Base-by-base conservation (phyloP, 139 green algal genomes). In the Limnomonas spitsbergensis region DNA sequence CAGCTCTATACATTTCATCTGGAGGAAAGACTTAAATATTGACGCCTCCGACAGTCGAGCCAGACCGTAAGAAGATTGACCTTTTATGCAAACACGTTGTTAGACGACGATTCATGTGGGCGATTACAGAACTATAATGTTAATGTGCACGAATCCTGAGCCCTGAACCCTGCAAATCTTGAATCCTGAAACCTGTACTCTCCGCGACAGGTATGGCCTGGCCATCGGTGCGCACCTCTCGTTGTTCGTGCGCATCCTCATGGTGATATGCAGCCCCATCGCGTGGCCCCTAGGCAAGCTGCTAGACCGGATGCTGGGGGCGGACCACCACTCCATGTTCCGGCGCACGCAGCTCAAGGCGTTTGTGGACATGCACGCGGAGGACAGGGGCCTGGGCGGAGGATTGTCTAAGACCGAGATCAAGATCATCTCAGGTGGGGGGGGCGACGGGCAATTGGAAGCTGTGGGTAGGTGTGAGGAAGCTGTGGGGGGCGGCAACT, bases 341-440 rank as follows among this genome's bases (percentile, higher is more conserved):
- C 71, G 80, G 40, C 53, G 80, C 27, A 73, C 68, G 9, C 88
- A 97, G 87, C 86, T 97, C 7, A 92, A 96, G 66, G 92, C 91
- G 0, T 80, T 97, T 31, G 84, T 97, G n/a, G 90, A 96, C 76
- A 84, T 95, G 2, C 93, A 97, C 83, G 81, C 81, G 47, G 80
- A 77, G 35, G 78, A 81, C 24, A 85, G 69, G 26, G 86, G 83
- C 26, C 47, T 88, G 35, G 83, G 86, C 14, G 83, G 83, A 14
- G 86, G 83, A 56, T 79, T 90, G 37, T 69, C 42, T 0, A 69
- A 78, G n/a, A 82, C 88, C 36, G 87, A 91, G 72, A 84, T 84
- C 40, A 83, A 84, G 38, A 80, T 90, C 69, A 92, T 92, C 56
- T 85, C 80, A 31, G 93, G 82, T 61, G 47, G 20, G 20, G n/a